Base-by-base conservation (phyloP, 2,329 filamentous ascomycete species). In the Neopestalotiopsis sp. region DNA sequence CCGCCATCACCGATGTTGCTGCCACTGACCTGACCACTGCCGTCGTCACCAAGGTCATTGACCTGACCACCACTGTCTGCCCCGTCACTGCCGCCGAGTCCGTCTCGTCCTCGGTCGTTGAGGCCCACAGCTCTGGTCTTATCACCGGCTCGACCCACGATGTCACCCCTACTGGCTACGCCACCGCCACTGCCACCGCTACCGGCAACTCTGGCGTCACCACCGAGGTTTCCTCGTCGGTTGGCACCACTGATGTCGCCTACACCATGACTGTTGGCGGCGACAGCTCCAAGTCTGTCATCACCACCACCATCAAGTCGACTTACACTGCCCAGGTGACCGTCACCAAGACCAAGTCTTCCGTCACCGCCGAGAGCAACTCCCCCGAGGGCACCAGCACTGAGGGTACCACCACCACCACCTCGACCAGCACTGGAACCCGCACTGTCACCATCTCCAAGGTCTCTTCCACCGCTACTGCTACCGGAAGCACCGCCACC, bases 41-140 rank as follows among this genome's bases (percentile, higher is more conserved):
- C 42, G 73, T 77, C 4, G 75, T 79, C 45, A 81, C 80, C 20
- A 76, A 80, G 73, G 77, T 79, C 57, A 74, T 81, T 49, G 75
- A 78, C 42, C 70, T 80, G 38, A 81, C 78, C 66, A 81, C 79
- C 17, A 79, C 77, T 17, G 73, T 81, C 64, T 82, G 79, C 75
- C 80, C 80, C 14, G 78, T 80, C 9, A 75, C 76, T 42, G 78
- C 74, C 4, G 76, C 73, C 14, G 71, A 75, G 52, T 75, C 74
- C 38, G 70, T 78, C 65, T 77, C 77, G 17, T 78, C 74, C 73
- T 77, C 77, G 67, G 62, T 78, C 32, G 70, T 78, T 10, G 74
- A 70, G 30, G 76, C 74, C 52, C 76, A 78, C 74, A 75, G 73
- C 75, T 77, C 74, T 38, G 77, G 77, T 52, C 72, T 75, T 45